A percentile compares a stretch with the other conserved stretches of the same genome.
phyloP scores from a whole-genome alignment of 805 yeast genomes.

The Cyberlindnera euphorbiiphila region DNA sequence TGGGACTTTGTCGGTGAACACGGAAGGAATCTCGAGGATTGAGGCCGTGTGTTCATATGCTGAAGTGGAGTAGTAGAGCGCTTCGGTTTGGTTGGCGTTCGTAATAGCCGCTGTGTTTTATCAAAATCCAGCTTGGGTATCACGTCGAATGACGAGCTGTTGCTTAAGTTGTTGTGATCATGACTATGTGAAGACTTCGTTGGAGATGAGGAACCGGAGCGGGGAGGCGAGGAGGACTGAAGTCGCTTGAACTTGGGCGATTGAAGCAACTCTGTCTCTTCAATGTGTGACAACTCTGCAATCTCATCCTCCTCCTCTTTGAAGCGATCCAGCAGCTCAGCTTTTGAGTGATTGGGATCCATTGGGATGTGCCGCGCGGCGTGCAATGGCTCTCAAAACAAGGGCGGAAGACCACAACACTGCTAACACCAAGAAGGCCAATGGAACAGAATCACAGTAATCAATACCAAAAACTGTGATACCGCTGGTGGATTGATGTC shows the following conservation, averaged over 20 bases:
- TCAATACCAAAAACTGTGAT: too few species aligned
- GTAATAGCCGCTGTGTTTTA: conserved; percentile 13
- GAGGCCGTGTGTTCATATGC: conserved; percentile 12
- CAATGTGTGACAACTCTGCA: conserved; percentile 24
- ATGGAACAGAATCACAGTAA: too few species aligned
- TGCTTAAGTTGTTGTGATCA: conserved; percentile 13
- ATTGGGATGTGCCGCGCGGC: too few species aligned
- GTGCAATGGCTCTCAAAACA: too few species aligned
- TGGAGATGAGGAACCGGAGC: conserved; percentile 24
- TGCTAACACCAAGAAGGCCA: too few species aligned
- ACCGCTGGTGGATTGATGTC: too few species aligned
- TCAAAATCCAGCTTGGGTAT: conserved; percentile 23
- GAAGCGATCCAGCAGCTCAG: conserved; percentile 23
- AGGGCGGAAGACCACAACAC: too few species aligned
- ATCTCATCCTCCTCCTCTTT: conserved; percentile 25
- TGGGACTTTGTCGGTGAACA: conserved; percentile 19
- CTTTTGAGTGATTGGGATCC: conserved; percentile 18
- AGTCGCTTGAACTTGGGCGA: conserved; percentile 27
- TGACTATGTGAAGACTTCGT: conserved; percentile 14
- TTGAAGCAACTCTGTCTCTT: conserved; percentile 25
- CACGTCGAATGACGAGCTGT: conserved; percentile 15
- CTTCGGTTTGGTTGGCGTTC: conserved; percentile 25
- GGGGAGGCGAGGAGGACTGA: conserved; percentile 25
- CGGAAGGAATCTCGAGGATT: conserved; percentile 8
- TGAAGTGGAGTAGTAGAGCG: conserved; percentile 12